Conservation (phyloP, 208 protist species). For the Porcisia hertigi region DNA sequence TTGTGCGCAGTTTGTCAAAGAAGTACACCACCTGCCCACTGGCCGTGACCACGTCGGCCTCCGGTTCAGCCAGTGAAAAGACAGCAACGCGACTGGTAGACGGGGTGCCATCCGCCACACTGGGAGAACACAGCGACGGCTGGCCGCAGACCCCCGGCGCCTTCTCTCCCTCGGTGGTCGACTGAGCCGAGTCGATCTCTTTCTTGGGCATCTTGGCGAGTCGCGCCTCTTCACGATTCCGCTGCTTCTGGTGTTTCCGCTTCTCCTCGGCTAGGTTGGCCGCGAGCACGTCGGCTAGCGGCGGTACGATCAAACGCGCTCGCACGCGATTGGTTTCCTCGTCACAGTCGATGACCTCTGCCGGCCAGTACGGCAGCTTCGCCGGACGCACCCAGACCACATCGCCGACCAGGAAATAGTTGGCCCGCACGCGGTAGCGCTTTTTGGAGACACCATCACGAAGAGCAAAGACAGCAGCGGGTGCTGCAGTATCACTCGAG, state of each 20-base stretch:
- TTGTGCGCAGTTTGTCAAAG: conserved; percentile 80
- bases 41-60: conserved; percentile 52
- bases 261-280: conserved; percentile 46
- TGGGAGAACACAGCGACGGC: background rate
- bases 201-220: conserved; percentile 27
- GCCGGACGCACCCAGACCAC: conserved; percentile 83
- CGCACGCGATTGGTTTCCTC: conserved; percentile 59
- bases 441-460: conserved; percentile 7
- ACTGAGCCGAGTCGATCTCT: background rate
- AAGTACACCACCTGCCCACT: conserved; percentile 70
- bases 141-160: background rate
- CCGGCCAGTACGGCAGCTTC: conserved; percentile 85
- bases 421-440: conserved; percentile 51
- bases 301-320: conserved; percentile 59
- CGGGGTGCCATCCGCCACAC: background rate
- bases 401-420: conserved; percentile 85
- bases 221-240: conserved; percentile 27
- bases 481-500: background rate
- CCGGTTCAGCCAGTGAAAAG: conserved; percentile 3
- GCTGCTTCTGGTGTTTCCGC: conserved; percentile 15
- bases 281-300: conserved; percentile 37
- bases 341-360: conserved; percentile 70
- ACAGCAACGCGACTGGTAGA: background rate
- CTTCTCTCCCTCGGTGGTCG: background rate
- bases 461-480: background rate